Evolutionary conservation across 2,329 filamentous ascomycete species (phyloP).

Genomic region (Cytospora paraplurivora): DNA sequence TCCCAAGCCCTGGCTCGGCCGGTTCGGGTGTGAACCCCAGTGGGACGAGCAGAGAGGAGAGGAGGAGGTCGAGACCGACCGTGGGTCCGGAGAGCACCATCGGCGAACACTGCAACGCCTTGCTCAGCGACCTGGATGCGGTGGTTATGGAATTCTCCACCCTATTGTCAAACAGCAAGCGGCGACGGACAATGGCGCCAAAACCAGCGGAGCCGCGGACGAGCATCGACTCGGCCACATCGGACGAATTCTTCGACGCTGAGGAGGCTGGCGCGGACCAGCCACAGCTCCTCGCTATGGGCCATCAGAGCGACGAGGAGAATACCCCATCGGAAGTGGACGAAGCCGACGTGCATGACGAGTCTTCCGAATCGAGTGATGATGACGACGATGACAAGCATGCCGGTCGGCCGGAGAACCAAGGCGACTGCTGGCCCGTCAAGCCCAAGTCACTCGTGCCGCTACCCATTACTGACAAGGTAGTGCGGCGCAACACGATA

Average conservation of each 20-base stretch:
- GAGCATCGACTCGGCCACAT: slow-evolving; percentile 79
- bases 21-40: slow-evolving; percentile 30
- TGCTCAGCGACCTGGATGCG: slow-evolving; percentile 82
- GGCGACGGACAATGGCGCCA: slow-evolving; percentile 64
- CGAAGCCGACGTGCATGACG: slow-evolving; percentile 60
- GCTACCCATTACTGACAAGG: slow-evolving; percentile 67
- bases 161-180: slow-evolving; percentile 77
- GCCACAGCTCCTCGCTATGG: slow-evolving; percentile 74
- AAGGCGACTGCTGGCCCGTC: slow-evolving; percentile 66
- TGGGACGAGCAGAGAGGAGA: slow-evolving; percentile 34
- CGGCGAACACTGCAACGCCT: slow-evolving; percentile 78
- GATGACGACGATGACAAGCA: slow-evolving; percentile 59
- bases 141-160: slow-evolving; percentile 81
- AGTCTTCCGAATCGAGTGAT: slow-evolving; percentile 61
- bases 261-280: slow-evolving; percentile 59
- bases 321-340: slow-evolving; percentile 56
- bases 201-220: slow-evolving; percentile 52
- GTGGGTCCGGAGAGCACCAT: slow-evolving; percentile 64
- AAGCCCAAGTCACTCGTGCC: slow-evolving; percentile 77
- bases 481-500: slow-evolving; percentile 71
- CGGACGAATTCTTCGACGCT: slow-evolving; percentile 95
- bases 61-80: slow-evolving; percentile 41
- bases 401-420: slow-evolving; percentile 59
- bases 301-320: slow-evolving; percentile 70
- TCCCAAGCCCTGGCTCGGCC: slow-evolving; percentile 44